These are phyloP conservation scores for Ceratobasidium sp. DNA, from an alignment of 1,284 basidiomycete species.

Conservation along the genomic window DNA sequence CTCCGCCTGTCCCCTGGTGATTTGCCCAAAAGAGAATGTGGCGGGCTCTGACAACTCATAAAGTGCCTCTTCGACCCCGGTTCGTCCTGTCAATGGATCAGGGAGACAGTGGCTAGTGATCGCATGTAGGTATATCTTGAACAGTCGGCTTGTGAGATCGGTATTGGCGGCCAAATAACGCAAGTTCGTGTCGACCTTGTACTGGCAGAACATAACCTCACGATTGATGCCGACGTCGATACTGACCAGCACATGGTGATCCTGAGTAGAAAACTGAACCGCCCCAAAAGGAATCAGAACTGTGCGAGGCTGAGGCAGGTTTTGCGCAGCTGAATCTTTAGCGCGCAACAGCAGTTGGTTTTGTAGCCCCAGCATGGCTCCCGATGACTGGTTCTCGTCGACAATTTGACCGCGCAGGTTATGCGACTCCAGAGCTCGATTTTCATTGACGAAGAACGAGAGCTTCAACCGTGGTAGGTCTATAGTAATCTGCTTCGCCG, in stretches of 20 bases:
- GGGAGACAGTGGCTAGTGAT: conserved; percentile 57
- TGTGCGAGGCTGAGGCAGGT: conserved; percentile 47
- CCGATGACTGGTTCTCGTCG: conserved; percentile 50
- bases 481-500: not conserved
- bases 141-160: conserved; percentile 55
- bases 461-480: conserved; percentile 46
- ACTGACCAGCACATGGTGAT: conserved; percentile 41
- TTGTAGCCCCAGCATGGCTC: conserved; percentile 50
- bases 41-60: conserved; percentile 55
- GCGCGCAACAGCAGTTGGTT: conserved; percentile 47
- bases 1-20: conserved; percentile 51
- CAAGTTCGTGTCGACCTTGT: conserved; percentile 57
- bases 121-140: conserved; percentile 60
- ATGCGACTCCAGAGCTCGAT: conserved; percentile 43
- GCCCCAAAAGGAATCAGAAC: conserved; percentile 57
- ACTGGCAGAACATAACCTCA: conserved; percentile 49
- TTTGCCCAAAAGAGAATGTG: conserved; percentile 57
- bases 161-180: conserved; percentile 54
- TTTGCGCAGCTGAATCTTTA: conserved; percentile 7
- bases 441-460: conserved; percentile 44
- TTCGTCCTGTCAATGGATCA: conserved; percentile 60
- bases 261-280: conserved; percentile 38
- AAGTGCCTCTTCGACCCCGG: conserved; percentile 62
- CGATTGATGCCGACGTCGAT: not conserved
- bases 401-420: conserved; percentile 49